A percentile compares a stretch with the other conserved stretches of the same genome.
These are phyloP conservation scores for Dipodascus albidus DNA, from an alignment of 805 yeast genomes.

Conservation along the genomic window DNA sequence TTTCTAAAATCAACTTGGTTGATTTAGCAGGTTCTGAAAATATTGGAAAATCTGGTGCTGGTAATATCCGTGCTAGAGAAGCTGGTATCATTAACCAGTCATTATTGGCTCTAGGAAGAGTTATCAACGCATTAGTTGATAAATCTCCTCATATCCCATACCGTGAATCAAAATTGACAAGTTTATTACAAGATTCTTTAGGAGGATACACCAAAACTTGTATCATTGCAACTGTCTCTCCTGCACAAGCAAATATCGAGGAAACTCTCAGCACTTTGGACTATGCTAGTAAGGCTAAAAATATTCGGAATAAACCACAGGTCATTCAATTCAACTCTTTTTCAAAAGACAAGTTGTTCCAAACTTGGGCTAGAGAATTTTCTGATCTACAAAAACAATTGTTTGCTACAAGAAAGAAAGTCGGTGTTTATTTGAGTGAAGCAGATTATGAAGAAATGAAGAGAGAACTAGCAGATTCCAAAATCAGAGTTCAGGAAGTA, in stretches of 20 bases:
- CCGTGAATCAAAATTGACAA: slow-evolving; percentile 70
- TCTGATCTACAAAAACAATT: slow-evolving; percentile 49
- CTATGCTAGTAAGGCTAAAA: slow-evolving; percentile 80
- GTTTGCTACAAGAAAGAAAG: slow-evolving; percentile 48
- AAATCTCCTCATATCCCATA: slow-evolving; percentile 68
- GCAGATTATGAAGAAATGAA: slow-evolving; percentile 34
- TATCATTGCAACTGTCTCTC: slow-evolving; percentile 77
- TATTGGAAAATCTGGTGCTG: slow-evolving; percentile 77
- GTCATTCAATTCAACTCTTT: slow-evolving; percentile 39
- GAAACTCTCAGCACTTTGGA: slow-evolving; percentile 80
- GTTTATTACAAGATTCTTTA: slow-evolving; percentile 67
- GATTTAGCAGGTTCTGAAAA: slow-evolving; percentile 96
- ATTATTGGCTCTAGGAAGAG: slow-evolving; percentile 76
- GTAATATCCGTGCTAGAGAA: slow-evolving; percentile 76
- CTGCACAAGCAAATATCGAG: slow-evolving; percentile 64
- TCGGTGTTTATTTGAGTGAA: slow-evolving; percentile 53
- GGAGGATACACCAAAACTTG: slow-evolving; percentile 88
- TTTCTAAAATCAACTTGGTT: slow-evolving; percentile 70
- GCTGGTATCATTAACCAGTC: slow-evolving; percentile 91
- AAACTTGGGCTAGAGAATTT: slow-evolving; percentile 44
- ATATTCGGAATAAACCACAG: slow-evolving; percentile 64
- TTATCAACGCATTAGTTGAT: slow-evolving; percentile 63
- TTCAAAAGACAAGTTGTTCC: slow-evolving; percentile 42
- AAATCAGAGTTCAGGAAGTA: not conserved
- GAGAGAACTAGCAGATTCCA: slow-evolving; percentile 30